These are phyloP conservation scores for Persicaria maculosa DNA, from an alignment of 148 eudicot genomes.

Conservation along the genomic window DNA sequence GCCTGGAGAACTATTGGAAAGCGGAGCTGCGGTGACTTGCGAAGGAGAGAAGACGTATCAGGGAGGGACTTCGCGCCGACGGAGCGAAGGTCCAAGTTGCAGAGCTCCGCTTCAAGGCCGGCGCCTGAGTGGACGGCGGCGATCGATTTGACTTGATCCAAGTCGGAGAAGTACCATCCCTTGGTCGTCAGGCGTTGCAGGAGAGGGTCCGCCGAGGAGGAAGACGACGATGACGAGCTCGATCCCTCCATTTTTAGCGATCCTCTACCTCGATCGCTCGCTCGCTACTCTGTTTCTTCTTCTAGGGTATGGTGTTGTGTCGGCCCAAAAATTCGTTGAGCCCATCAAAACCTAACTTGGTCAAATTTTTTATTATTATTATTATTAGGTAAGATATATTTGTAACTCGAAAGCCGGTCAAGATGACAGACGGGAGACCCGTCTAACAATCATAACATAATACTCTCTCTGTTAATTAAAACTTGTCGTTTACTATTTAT, in stretches of 20 bases:
- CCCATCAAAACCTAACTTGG: not conserved
- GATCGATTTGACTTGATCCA: constrained; percentile 37
- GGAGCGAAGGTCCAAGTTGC: constrained; percentile 53
- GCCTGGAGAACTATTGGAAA: constrained; percentile 79
- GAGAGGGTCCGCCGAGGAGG: constrained; percentile 27
- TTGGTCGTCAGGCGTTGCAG: constrained; percentile 33
- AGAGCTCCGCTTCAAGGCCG: constrained; percentile 59
- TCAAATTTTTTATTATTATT: too few relatives aligned
- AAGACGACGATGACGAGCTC: constrained; percentile 5
- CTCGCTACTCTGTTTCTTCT: not conserved
- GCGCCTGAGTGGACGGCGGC: constrained; percentile 33
- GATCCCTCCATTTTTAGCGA: constrained; percentile 9
- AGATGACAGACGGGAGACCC: too few relatives aligned
- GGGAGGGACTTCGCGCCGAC: constrained; percentile 71
- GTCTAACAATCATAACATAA: too few relatives aligned
- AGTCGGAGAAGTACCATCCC: constrained; percentile 64
- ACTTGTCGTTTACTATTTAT: too few relatives aligned
- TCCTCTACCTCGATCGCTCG: not conserved
- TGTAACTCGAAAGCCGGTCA: too few relatives aligned
- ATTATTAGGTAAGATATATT: too few relatives aligned
- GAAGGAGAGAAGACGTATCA: constrained; percentile 43
- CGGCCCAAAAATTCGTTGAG: not conserved
- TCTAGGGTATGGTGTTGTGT: not conserved
- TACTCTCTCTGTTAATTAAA: too few relatives aligned
- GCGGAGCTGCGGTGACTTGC: constrained; percentile 41